phyloP scores from a whole-genome alignment of 306 rosid species.

The Canavalia ensiformis region DNA sequence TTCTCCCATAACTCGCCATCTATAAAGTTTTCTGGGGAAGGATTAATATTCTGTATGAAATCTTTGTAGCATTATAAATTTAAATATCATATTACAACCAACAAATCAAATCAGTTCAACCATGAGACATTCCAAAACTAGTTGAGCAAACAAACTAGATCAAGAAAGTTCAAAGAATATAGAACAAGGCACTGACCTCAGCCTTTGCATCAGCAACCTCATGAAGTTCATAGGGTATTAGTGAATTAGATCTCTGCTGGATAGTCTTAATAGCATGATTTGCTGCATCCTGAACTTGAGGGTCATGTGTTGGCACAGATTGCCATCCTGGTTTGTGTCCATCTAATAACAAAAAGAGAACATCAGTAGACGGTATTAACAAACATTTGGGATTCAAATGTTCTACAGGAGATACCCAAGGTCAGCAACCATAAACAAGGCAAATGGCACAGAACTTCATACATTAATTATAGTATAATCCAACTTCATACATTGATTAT shows the following conservation, averaged over 20 bases:
- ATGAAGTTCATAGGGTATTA: constrained; percentile 73
- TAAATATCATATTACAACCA: constrained; percentile 27
- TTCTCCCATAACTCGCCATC: neutral
- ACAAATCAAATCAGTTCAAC: neutral
- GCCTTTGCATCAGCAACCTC: constrained; percentile 84
- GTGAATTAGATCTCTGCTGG: constrained; percentile 82
- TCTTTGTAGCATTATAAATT: neutral
- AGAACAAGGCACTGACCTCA: constrained; percentile 64
- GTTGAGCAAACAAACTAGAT: constrained; percentile 23
- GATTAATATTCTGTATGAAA: neutral
- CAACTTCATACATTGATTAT: neutral
- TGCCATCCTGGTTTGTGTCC: constrained; percentile 72
- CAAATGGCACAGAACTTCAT: neutral
- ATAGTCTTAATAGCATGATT: constrained; percentile 75
- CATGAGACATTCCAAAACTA: constrained; percentile 22
- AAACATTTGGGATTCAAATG: constrained; percentile 14
- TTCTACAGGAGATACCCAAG: constrained; percentile 32
- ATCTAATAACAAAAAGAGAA: constrained; percentile 51
- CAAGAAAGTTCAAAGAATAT: constrained; percentile 18
- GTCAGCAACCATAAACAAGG: constrained; percentile 16
- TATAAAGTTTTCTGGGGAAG: neutral
- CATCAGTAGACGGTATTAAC: constrained; percentile 30
- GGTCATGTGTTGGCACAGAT: constrained; percentile 74
- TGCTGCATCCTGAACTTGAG: constrained; percentile 86
- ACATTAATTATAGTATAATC: neutral